phyloP scores from a whole-genome alignment of 2,329 filamentous ascomycete species.

The Cryphonectria carpinicola region DNA sequence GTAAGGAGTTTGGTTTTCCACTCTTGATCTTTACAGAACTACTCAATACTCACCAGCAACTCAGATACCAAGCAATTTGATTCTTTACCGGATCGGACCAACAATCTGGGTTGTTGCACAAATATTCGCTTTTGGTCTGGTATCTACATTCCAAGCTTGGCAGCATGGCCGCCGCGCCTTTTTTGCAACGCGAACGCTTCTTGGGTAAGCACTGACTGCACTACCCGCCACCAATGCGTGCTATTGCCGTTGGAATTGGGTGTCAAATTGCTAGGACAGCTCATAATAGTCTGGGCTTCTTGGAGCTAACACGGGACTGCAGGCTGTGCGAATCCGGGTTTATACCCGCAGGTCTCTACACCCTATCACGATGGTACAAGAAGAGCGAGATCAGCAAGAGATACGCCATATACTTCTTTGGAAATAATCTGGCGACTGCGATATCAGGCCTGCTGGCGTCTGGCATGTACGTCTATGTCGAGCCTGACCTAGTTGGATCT shows the following conservation, averaged over 20 bases:
- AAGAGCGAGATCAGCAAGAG: conserved; percentile 49
- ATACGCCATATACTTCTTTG: conserved; percentile 50
- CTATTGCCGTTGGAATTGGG: neutral
- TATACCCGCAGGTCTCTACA: conserved; percentile 52
- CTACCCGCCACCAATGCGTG: conserved; percentile 19
- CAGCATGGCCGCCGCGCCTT: conserved; percentile 43
- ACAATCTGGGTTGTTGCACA: conserved; percentile 43
- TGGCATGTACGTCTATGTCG: conserved; percentile 37
- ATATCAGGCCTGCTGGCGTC: conserved; percentile 47
- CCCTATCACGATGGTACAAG: conserved; percentile 53
- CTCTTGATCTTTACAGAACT: neutral
- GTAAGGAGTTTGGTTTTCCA: conserved; percentile 3
- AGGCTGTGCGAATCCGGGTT: conserved; percentile 46
- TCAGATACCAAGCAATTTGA: conserved; percentile 35
- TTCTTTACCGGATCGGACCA: conserved; percentile 39
- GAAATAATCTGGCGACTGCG: conserved; percentile 47
- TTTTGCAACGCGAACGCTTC: conserved; percentile 43
- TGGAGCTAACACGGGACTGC: neutral
- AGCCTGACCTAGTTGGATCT: neutral
- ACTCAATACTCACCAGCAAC: neutral
- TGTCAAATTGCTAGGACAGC: neutral
- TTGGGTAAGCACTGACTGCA: conserved; percentile 35
- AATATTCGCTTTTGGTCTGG: conserved; percentile 42
- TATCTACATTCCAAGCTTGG: conserved; percentile 46
- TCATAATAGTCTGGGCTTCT: neutral